A percentile compares a stretch with the other conserved stretches of the same genome.
These are phyloP conservation scores for Solidago caesia DNA, from an alignment of 129 eudicot species.

Conservation along the genomic window DNA sequence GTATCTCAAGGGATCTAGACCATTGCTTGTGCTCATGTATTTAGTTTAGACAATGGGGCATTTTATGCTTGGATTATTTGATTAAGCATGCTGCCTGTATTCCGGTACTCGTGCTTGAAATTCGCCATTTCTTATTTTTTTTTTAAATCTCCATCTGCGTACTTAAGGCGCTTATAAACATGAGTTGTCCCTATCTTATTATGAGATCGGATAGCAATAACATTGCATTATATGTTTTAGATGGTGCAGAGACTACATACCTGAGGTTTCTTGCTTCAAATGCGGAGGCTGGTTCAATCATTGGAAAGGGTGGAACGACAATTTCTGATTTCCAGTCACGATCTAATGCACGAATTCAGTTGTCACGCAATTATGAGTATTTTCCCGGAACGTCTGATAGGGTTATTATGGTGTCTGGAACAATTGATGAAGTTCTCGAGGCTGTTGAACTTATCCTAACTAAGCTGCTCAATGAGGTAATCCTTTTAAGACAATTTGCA, in stretches of 20 bases:
- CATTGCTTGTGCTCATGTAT: neutral
- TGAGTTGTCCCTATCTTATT: neutral
- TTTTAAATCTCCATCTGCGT: slow-evolving; percentile 3
- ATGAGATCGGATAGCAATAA: slow-evolving; percentile 4
- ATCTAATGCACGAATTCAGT: slow-evolving; percentile 91
- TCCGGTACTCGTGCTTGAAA: neutral
- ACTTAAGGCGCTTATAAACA: slow-evolving; percentile 14
- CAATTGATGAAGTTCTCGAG: slow-evolving; percentile 63
- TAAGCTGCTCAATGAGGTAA: slow-evolving; percentile 82
- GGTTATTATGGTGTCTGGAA: slow-evolving; percentile 89
- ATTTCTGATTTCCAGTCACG: slow-evolving; percentile 85
- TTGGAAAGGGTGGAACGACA: slow-evolving; percentile 91
- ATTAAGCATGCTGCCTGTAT: neutral
- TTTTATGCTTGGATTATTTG: neutral
- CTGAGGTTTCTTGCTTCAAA: slow-evolving; percentile 90
- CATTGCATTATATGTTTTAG: slow-evolving; percentile 5
- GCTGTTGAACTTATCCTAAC: slow-evolving; percentile 80
- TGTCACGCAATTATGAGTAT: slow-evolving; percentile 87
- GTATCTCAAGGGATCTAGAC: neutral
- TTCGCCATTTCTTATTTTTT: neutral
- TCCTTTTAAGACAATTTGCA: neutral
- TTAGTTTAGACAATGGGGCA: neutral
- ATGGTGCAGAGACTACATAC: slow-evolving; percentile 48
- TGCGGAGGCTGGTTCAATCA: slow-evolving; percentile 96
- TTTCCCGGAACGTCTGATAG: slow-evolving; percentile 96